phyloP scores from a whole-genome alignment of 2,329 filamentous ascomycete species.

The Trichophyton mentagrophytes region DNA sequence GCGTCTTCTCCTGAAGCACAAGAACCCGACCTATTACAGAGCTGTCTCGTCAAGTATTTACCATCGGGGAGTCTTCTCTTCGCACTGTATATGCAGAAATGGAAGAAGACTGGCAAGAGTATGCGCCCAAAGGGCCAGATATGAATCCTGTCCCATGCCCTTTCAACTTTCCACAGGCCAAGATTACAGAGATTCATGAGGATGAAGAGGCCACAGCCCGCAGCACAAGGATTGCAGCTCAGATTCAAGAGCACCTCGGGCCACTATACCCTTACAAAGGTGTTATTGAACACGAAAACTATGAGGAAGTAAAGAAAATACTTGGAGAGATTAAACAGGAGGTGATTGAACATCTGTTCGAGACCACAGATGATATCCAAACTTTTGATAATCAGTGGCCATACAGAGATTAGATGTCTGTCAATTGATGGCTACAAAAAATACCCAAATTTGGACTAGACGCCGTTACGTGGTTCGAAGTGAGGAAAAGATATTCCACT shows the following conservation, averaged over 20 bases:
- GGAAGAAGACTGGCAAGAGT: slow-evolving; percentile 2
- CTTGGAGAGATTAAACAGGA: slow-evolving; percentile 5
- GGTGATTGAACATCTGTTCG: slow-evolving; percentile 1
- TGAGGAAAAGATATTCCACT: no score
- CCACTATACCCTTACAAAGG: slow-evolving; percentile 9
- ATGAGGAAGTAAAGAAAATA: slow-evolving; percentile 7
- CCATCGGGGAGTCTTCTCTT: slow-evolving; percentile 18
- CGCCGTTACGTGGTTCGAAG: no score
- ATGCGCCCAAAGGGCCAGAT: neutral
- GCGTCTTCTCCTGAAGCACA: slow-evolving; percentile 8
- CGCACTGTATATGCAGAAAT: slow-evolving; percentile 15
- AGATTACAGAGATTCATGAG: slow-evolving; percentile 5
- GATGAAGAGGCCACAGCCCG: neutral
- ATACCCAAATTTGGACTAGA: neutral
- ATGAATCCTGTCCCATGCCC: neutral
- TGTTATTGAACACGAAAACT: slow-evolving; percentile 6
- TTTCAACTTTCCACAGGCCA: neutral
- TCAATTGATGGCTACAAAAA: neutral
- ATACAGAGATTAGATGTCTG: neutral
- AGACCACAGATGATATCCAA: neutral
- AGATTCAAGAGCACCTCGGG: slow-evolving; percentile 2
- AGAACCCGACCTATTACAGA: slow-evolving; percentile 9
- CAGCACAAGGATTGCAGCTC: slow-evolving; percentile 6
- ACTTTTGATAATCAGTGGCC: neutral
- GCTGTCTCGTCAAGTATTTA: slow-evolving; percentile 18